Conservation (phyloP, 495 filamentous ascomycete species). For the Sabuloglossum arenarium region DNA sequence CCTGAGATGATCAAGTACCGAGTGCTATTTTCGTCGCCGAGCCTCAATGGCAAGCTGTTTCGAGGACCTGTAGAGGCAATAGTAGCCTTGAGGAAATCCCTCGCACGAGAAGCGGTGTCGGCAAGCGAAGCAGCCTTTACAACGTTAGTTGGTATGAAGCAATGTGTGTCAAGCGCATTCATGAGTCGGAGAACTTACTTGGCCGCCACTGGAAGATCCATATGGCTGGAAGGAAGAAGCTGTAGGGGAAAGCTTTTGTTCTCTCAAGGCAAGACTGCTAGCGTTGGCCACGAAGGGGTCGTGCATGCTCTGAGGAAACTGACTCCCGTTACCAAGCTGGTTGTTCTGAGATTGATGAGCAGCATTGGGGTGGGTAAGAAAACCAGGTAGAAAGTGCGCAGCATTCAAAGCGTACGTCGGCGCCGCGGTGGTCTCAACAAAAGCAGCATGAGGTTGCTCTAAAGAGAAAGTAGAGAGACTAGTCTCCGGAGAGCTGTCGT, state of each 20-base stretch:
- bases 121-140: neutral
- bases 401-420: neutral
- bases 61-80: neutral
- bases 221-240: constrained; percentile 20
- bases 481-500: constrained; percentile 41
- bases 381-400: neutral
- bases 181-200: neutral
- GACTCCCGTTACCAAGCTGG: neutral
- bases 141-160: neutral
- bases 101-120: neutral
- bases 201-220: neutral
- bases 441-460: constrained; percentile 20
- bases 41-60: constrained; percentile 1
- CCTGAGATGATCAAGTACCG: constrained; percentile 9
- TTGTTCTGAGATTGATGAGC: neutral
- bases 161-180: neutral
- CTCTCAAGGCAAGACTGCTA: neutral
- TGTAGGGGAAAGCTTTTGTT: constrained; percentile 16
- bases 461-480: constrained; percentile 42
- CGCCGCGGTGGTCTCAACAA: neutral
- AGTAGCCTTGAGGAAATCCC: neutral
- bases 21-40: constrained; percentile 8
- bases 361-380: constrained; percentile 5
- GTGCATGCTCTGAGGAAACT: constrained; percentile 1
- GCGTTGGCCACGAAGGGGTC: constrained; percentile 13